phyloP scores from a whole-genome alignment of 257 asterid genomes.

The Rehmannia glutinosa region DNA sequence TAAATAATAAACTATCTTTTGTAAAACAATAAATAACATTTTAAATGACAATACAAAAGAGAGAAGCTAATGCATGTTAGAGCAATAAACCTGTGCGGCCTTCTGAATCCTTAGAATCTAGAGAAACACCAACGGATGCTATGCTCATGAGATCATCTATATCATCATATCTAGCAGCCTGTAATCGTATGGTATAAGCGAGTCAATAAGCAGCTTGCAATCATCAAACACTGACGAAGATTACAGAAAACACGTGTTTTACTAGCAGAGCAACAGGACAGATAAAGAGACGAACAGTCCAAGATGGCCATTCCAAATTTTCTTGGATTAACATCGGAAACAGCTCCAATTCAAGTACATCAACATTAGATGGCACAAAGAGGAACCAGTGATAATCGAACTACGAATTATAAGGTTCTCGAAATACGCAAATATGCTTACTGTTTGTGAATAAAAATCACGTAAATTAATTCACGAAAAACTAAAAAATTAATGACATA shows the following conservation, averaged over 20 bases:
- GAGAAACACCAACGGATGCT: slow-evolving; percentile 55
- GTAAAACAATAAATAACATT: background rate
- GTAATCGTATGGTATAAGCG: background rate
- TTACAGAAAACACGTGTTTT: no score
- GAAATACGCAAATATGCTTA: background rate
- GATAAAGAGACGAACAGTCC: no score
- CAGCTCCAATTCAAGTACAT: no score
- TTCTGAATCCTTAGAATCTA: slow-evolving; percentile 70
- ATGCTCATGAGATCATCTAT: slow-evolving; percentile 56
- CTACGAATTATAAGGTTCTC: no score
- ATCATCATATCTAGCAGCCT: slow-evolving; percentile 89
- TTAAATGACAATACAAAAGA: background rate
- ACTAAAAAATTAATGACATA: no score
- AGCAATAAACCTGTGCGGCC: slow-evolving; percentile 65
- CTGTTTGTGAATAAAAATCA: background rate
- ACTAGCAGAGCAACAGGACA: no score
- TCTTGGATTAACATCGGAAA: no score
- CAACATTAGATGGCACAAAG: no score
- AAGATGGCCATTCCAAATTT: no score
- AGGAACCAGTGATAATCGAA: no score
- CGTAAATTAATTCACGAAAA: no score
- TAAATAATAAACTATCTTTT: background rate
- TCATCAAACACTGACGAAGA: background rate
- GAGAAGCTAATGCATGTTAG: background rate
- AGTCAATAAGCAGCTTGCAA: background rate